These are phyloP conservation scores for Cystofilobasidium capitatum DNA, from an alignment of 768 basidiomycete species.

Conservation along the genomic window DNA sequence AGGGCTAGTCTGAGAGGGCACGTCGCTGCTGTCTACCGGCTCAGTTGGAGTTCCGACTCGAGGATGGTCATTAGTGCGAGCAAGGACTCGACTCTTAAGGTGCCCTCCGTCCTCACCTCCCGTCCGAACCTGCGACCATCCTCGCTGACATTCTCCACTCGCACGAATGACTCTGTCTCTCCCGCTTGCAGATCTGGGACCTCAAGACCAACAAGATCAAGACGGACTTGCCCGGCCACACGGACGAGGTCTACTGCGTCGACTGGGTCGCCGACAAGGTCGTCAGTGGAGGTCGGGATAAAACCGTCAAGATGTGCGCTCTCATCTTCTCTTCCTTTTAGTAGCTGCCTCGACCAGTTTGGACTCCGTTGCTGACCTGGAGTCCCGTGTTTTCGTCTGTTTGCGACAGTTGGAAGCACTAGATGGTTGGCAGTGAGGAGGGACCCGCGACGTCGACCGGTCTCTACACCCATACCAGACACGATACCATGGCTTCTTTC, in stretches of 20 bases:
- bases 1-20: slow-evolving; percentile 84
- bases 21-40: slow-evolving; percentile 83
- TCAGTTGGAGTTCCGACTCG: slow-evolving; percentile 92
- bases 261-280: slow-evolving; percentile 98
- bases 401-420: slow-evolving; percentile 27
- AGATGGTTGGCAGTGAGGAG: too few relatives aligned
- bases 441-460: slow-evolving; percentile 13
- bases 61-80: slow-evolving; percentile 85
- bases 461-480: too few relatives aligned
- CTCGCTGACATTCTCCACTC: background rate
- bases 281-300: slow-evolving; percentile 92
- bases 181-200: slow-evolving; percentile 75
- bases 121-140: too few relatives aligned
- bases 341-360: background rate
- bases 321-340: background rate
- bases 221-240: slow-evolving; percentile 86
- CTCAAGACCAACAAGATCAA: slow-evolving; percentile 92
- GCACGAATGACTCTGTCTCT: background rate
- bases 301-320: slow-evolving; percentile 82
- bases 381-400: background rate
- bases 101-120: slow-evolving; percentile 35
- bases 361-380: background rate
- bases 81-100: slow-evolving; percentile 93
- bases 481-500: too few relatives aligned
- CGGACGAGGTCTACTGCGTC: slow-evolving; percentile 96